phyloP scores from a whole-genome alignment of 805 yeast species.

The Grigorovia jiainica region DNA sequence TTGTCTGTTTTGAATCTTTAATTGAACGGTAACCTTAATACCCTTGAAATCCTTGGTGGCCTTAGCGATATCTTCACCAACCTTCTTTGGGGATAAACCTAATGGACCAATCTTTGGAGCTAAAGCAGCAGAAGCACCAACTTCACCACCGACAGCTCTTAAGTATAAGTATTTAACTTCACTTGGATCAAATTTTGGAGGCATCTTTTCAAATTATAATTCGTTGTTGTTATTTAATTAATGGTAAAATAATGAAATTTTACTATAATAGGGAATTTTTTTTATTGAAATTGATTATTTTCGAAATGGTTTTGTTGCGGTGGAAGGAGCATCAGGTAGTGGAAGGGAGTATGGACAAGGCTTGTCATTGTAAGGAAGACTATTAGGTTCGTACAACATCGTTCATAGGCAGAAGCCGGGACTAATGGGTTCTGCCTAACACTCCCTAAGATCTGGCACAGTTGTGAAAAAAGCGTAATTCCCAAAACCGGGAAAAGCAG shows the following conservation, averaged over 20 bases:
- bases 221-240: conserved; percentile 1
- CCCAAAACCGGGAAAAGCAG: neutral
- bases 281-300: neutral
- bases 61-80: conserved; percentile 99
- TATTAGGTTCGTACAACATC: too few species aligned
- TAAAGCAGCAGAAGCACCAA: conserved; percentile 98
- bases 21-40: conserved; percentile 97
- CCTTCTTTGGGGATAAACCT: conserved; percentile 99
- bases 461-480: too few species aligned
- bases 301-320: neutral
- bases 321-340: neutral
- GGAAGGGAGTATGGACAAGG: too few species aligned
- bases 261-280: neutral
- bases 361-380: too few species aligned
- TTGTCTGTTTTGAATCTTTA: conserved; percentile 99
- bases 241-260: neutral
- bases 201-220: conserved; percentile 44
- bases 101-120: conserved; percentile 99
- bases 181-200: conserved; percentile 97
- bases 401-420: too few species aligned
- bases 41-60: conserved; percentile 99
- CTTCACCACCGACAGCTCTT: conserved; percentile 99
- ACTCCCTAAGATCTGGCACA: too few species aligned
- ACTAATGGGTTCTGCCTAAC: too few species aligned
- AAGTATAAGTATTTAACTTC: conserved; percentile 98